Evolutionary conservation across 768 basidiomycete genomes (phyloP).

Genomic region (Cantharellus anzutake): DNA sequence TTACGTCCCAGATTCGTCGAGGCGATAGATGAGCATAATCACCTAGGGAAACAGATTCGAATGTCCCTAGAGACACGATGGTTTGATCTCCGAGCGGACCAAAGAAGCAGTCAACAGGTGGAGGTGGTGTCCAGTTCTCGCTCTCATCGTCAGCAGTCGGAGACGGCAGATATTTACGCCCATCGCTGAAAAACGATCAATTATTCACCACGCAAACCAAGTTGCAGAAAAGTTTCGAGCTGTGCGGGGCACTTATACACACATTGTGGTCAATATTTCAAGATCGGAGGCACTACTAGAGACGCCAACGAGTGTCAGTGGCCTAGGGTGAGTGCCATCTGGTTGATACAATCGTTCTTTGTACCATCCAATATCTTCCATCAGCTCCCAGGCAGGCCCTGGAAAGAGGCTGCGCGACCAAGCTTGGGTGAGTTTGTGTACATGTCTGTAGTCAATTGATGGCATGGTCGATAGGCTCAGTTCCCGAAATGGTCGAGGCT

Average conservation of each 20-base stretch:
- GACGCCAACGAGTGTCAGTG: background rate
- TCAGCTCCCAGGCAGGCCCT: background rate
- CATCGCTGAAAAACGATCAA: too few relatives aligned
- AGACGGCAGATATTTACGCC: constrained; percentile 30
- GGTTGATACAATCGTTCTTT: background rate
- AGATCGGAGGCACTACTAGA: background rate
- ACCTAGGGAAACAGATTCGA: constrained; percentile 27
- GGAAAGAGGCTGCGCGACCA: background rate
- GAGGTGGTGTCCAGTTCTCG: constrained; percentile 31
- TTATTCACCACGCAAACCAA: too few relatives aligned
- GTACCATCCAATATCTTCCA: background rate
- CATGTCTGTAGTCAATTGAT: too few relatives aligned
- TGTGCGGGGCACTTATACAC: background rate
- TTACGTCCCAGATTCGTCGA: background rate
- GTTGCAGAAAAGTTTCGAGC: too few relatives aligned
- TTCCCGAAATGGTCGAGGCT: too few relatives aligned
- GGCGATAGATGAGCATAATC: background rate
- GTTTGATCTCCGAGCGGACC: constrained; percentile 42
- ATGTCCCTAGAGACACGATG: constrained; percentile 29
- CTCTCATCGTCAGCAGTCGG: constrained; percentile 25
- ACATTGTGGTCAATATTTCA: background rate
- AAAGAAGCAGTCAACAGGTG: constrained; percentile 39
- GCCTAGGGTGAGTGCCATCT: background rate
- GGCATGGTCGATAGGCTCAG: too few relatives aligned
- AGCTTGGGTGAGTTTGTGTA: background rate